phyloP scores from a whole-genome alignment of 2,329 filamentous ascomycete genomes.

The Corniculantispora saksenae region DNA sequence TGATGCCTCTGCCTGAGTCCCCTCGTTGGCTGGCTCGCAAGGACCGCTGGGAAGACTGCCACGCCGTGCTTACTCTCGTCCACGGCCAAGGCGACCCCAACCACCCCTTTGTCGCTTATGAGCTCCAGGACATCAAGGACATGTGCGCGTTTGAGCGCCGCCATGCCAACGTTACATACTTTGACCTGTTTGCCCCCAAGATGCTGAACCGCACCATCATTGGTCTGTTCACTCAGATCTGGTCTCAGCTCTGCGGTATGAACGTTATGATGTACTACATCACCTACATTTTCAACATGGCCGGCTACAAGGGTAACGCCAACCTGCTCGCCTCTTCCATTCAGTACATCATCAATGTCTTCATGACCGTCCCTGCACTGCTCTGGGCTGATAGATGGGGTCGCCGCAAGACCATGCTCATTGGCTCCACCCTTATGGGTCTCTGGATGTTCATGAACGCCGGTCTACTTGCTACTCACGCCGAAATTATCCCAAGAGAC shows the following conservation, averaged over 20 bases:
- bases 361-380: slow-evolving; percentile 75
- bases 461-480: slow-evolving; percentile 51
- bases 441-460: slow-evolving; percentile 59
- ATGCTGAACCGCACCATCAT: slow-evolving; percentile 55
- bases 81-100: slow-evolving; percentile 66
- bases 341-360: slow-evolving; percentile 72
- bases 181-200: slow-evolving; percentile 73
- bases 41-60: slow-evolving; percentile 61
- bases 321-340: slow-evolving; percentile 57
- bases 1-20: slow-evolving; percentile 62
- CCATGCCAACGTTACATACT: slow-evolving; percentile 68
- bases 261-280: slow-evolving; percentile 70
- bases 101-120: slow-evolving; percentile 65
- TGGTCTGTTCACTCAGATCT: slow-evolving; percentile 55
- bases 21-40: slow-evolving; percentile 65
- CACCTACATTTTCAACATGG: slow-evolving; percentile 41
- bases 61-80: slow-evolving; percentile 54
- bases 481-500: slow-evolving; percentile 40
- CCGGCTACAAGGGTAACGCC: slow-evolving; percentile 44
- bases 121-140: slow-evolving; percentile 72
- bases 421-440: slow-evolving; percentile 67
- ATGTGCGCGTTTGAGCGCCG: slow-evolving; percentile 72
- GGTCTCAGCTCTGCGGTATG: slow-evolving; percentile 58
- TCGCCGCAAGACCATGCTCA: slow-evolving; percentile 66
- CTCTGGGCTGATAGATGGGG: slow-evolving; percentile 76